These are phyloP conservation scores for Mycena polygramma DNA, from an alignment of 768 basidiomycete genomes.

Conservation along the genomic window DNA sequence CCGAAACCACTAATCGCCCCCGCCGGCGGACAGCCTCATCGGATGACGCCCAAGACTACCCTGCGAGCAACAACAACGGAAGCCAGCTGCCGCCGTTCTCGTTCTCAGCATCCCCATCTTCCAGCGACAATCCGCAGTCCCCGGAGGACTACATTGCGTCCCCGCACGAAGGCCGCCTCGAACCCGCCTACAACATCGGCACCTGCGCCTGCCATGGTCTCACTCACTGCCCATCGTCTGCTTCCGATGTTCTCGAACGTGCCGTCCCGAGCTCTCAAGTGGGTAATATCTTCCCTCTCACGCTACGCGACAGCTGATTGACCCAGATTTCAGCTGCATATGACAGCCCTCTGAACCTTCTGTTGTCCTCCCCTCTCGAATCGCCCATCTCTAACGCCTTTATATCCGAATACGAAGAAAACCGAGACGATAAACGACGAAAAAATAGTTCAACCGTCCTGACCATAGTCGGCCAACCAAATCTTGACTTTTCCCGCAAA, in stretches of 20 bases:
- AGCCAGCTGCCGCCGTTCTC: slow-evolving; percentile 31
- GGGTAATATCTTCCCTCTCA: slow-evolving; percentile 20
- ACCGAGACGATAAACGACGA: slow-evolving; percentile 37
- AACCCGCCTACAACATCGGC: slow-evolving; percentile 9
- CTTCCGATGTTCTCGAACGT: slow-evolving; percentile 12
- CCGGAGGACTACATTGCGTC: slow-evolving; percentile 32
- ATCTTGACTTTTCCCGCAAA: slow-evolving; percentile 75
- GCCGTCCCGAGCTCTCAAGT: slow-evolving; percentile 27
- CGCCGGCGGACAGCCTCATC: slow-evolving; percentile 51
- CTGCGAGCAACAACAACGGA: slow-evolving; percentile 11
- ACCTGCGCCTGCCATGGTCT: slow-evolving; percentile 49
- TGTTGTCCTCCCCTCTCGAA: slow-evolving; percentile 37
- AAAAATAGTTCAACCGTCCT: slow-evolving; percentile 1
- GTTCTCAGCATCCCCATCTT: slow-evolving; percentile 37
- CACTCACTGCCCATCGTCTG: slow-evolving; percentile 42
- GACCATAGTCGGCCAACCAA: slow-evolving; percentile 68
- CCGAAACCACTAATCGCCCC: slow-evolving; percentile 45
- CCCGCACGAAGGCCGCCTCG: slow-evolving; percentile 24
- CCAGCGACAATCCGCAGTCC: slow-evolving; percentile 35
- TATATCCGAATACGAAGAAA: slow-evolving; percentile 48
- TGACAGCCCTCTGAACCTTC: slow-evolving; percentile 24
- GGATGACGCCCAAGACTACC: slow-evolving; percentile 4
- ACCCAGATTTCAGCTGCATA: slow-evolving; percentile 34
- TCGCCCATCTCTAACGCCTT: slow-evolving; percentile 36
- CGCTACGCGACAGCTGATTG: slow-evolving; percentile 23